Evolutionary conservation across 208 protist genomes (phyloP).

Genomic region (Acanthamoeba lenticulata): DNA sequence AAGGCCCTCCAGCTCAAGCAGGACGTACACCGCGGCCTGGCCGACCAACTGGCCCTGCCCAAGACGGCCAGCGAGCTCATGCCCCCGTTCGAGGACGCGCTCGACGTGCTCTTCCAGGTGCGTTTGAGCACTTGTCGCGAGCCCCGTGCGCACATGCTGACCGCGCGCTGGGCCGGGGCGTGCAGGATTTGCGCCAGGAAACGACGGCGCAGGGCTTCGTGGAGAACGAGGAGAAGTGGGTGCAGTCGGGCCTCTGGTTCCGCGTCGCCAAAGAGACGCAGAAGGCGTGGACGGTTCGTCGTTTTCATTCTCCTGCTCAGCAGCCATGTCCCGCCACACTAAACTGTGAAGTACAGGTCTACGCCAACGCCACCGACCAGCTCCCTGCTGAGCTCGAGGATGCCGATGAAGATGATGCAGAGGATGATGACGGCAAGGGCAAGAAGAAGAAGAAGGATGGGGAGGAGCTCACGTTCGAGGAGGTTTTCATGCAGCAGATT

Average conservation of each 20-base stretch:
- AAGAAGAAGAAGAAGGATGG: not conserved
- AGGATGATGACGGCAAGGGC: not conserved
- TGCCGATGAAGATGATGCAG: not conserved
- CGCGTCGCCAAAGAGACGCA: conserved; percentile 31
- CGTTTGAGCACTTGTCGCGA: not conserved
- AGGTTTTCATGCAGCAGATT: conserved; percentile 51
- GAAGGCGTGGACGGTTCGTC: not conserved
- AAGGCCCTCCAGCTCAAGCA: conserved; percentile 30
- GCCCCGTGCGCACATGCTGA: not conserved
- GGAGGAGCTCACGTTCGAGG: conserved; percentile 38
- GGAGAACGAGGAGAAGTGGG: conserved; percentile 47
- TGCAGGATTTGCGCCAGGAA: conserved; percentile 22
- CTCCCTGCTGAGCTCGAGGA: not conserved
- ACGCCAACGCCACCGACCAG: conserved; percentile 18
- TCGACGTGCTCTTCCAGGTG: conserved; percentile 53
- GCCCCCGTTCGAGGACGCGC: conserved; percentile 27
- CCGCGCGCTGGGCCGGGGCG: too few species aligned
- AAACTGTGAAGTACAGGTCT: conserved; percentile 3
- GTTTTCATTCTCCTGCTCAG: not conserved
- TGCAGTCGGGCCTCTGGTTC: conserved; percentile 39
- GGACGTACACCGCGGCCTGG: not conserved
- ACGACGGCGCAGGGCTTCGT: conserved; percentile 21
- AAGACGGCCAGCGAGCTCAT: conserved; percentile 22
- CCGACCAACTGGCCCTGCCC: not conserved
- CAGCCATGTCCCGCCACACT: not conserved